Conservation (phyloP, 108 stramenopile species). For the Fragilaria crotonensis region DNA sequence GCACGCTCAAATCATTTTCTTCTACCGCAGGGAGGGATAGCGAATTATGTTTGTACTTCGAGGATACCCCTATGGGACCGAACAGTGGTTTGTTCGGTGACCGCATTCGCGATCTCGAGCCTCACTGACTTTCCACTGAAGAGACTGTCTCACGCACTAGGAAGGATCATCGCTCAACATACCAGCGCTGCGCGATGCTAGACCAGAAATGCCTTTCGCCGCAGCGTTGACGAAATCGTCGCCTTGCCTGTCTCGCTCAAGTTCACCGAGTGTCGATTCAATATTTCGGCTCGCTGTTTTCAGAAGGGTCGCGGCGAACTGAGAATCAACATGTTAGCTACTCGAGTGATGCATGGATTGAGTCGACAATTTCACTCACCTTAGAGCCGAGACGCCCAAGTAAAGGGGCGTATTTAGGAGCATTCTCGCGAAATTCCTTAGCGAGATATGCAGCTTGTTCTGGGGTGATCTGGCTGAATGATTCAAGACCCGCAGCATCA, state of each 20-base stretch:
- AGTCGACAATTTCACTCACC: not conserved
- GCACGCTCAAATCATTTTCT: no score
- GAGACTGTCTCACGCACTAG: no score
- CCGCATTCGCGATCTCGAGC: no score
- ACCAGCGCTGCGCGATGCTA: conserved; percentile 5
- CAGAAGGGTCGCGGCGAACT: conserved; percentile 13
- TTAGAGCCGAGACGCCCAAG: conserved; percentile 22
- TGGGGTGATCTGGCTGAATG: conserved; percentile 6
- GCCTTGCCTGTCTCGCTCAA: not conserved
- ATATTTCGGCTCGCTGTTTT: conserved; percentile 21
- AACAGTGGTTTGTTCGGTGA: no score
- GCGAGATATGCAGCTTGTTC: conserved; percentile 22
- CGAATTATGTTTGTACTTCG: no score
- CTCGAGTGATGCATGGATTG: no score
- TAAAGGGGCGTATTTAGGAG: conserved; percentile 19
- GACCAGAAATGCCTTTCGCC: conserved; percentile 5
- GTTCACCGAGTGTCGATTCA: conserved; percentile 2
- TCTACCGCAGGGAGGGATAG: no score
- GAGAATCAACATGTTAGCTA: not conserved
- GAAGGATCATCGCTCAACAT: no score
- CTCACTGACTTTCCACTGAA: no score
- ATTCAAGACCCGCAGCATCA: not conserved
- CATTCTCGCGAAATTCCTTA: conserved; percentile 22
- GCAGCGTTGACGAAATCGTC: conserved; percentile 6
- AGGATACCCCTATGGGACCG: no score